phyloP scores from a whole-genome alignment of 148 eudicot species.

The Camellia japonica region DNA sequence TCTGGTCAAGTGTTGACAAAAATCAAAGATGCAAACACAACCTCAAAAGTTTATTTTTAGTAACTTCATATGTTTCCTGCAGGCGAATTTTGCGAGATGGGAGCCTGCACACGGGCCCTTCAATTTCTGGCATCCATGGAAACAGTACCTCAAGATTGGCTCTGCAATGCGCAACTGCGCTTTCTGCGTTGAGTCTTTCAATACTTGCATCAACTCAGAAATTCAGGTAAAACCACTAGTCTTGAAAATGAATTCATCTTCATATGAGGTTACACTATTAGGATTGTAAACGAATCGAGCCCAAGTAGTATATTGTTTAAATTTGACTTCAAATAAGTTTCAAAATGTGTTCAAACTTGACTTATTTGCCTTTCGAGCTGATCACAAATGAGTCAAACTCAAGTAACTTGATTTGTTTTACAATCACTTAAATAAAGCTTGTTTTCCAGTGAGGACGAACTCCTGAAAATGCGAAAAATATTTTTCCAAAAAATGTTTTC shows the following conservation, averaged over 20 bases:
- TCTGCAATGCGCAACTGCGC: constrained; percentile 69
- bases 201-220: constrained; percentile 53
- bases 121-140: constrained; percentile 79
- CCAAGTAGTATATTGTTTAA: too few species aligned
- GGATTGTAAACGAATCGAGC: too few species aligned
- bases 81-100: constrained; percentile 90
- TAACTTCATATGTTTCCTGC: not conserved
- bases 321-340: too few species aligned
- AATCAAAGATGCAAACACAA: not conserved
- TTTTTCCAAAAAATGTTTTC: not conserved
- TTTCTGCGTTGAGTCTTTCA: constrained; percentile 61
- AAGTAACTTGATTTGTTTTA: too few species aligned
- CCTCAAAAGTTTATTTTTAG: too few species aligned
- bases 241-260: too few species aligned
- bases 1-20: not conserved
- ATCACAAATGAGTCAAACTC: too few species aligned
- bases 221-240: constrained; percentile 38
- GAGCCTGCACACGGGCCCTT: constrained; percentile 83
- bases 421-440: too few species aligned
- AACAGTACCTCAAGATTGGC: constrained; percentile 63
- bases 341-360: too few species aligned
- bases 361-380: too few species aligned
- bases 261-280: too few species aligned
- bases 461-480: not conserved
- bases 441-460: not conserved